Conservation (phyloP, 495 filamentous ascomycete genomes). For the Xylaria palmicola region DNA sequence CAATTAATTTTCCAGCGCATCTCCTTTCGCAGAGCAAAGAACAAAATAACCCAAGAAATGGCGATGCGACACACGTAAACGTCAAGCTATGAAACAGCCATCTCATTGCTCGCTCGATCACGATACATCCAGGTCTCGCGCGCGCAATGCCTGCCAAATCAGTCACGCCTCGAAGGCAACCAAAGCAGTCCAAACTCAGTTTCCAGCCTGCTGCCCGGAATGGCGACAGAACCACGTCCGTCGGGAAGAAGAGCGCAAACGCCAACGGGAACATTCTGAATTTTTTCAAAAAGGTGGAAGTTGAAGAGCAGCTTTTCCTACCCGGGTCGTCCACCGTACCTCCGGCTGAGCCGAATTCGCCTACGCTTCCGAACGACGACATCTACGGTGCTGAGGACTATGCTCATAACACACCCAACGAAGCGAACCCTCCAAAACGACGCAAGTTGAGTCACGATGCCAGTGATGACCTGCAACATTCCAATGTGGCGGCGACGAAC, state of each 20-base stretch:
- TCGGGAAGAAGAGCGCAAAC: conserved; percentile 27
- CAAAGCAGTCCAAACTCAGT: conserved; percentile 24
- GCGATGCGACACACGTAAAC: not conserved
- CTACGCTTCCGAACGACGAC: conserved; percentile 18
- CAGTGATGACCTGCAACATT: not conserved
- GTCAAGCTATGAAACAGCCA: not conserved
- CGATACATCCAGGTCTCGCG: not conserved
- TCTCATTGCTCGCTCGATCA: not conserved
- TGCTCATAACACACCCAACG: conserved; percentile 16
- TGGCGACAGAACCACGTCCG: conserved; percentile 12
- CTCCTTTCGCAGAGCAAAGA: not conserved
- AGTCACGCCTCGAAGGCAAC: conserved; percentile 22
- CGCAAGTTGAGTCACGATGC: conserved; percentile 27
- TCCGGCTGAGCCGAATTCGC: not conserved
- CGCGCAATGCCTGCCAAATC: conserved; percentile 19
- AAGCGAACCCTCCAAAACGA: conserved; percentile 26
- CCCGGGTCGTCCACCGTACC: conserved; percentile 12
- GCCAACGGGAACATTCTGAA: conserved; percentile 67
- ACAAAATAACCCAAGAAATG: not conserved
- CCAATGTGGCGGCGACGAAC: not conserved
- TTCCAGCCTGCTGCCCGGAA: conserved; percentile 17
- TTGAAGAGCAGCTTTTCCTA: conserved; percentile 32
- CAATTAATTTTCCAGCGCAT: not conserved
- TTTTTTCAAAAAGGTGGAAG: conserved; percentile 38
- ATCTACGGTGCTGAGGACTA: conserved; percentile 20